Base-by-base conservation (phyloP, 1,284 basidiomycete species). In the Ganoderma sinense region DNA sequence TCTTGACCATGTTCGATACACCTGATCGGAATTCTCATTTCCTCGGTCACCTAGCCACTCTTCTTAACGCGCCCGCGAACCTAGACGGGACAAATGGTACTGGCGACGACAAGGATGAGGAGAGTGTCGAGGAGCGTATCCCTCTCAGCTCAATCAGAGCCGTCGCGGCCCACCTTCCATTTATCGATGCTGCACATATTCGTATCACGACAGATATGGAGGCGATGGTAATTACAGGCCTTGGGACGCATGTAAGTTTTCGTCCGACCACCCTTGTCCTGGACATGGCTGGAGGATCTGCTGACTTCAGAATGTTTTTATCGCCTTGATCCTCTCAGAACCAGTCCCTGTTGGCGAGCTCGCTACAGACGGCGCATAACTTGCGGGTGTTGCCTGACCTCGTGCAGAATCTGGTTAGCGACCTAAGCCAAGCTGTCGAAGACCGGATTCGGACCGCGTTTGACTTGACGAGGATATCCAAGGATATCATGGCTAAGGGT, bases 301-400 rank as follows among this genome's bases (percentile, higher is more conserved):
- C 64, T 69, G 33, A 39, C 60, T 33, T 14, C 26, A 4, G 8
- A 18, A n/a, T 39, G 43, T 29, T 18, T 16, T 1, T 31, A 5
- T 56, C 8, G 23, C 48, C 11, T 61, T 23, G 18, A 11, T 10
- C 23, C 14, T n/a, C 33, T 13, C 51, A 97, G 95, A 94, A 98
- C 76, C 95, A 95, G 80, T 90, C 95, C 1, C 83, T 97, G 31
- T 87, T 99, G 0, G 94, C 95, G 0, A 95, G 95, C 2, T 95
- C 96, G 0, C 86, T 99, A 10, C 97, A 99, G 84, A 98, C 96
- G 0, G 96, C 97, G 2, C 94, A 96, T 81, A 98, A 98, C 79
- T 88, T 99, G 8, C 87, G 93, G 31, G 89, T 95, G 8, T 85
- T 99, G 3, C 94, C 97, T 0, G 86, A 90, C 26, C 88, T 98